Evolutionary conservation across 345 rosid genomes (phyloP).

Genomic region (Ceriops zippeliana): DNA sequence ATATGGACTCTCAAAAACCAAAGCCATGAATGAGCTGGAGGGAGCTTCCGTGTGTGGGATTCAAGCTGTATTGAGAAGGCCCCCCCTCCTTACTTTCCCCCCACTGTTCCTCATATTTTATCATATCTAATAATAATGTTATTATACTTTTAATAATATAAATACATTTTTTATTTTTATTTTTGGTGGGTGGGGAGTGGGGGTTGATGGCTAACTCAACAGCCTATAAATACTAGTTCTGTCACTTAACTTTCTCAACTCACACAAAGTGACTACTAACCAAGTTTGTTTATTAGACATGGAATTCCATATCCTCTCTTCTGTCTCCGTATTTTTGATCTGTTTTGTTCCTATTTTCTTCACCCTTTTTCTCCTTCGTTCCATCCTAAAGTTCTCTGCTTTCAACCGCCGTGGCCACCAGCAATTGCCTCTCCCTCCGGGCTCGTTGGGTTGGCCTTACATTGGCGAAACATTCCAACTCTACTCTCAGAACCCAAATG

Average conservation of each 20-base stretch:
- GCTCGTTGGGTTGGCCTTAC: constrained; percentile 81
- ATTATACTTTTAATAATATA: not conserved
- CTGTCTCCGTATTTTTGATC: constrained; percentile 9
- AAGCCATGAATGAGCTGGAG: constrained; percentile 43
- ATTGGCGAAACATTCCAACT: constrained; percentile 83
- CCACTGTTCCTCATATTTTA: not conserved
- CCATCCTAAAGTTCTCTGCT: constrained; percentile 24
- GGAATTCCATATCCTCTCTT: constrained; percentile 22
- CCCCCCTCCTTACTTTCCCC: not conserved
- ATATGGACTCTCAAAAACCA: not conserved
- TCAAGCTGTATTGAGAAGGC: constrained; percentile 47
- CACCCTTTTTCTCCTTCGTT: constrained; percentile 25
- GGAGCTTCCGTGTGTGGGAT: constrained; percentile 47
- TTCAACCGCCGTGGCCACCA: constrained; percentile 5
- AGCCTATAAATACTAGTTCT: constrained; percentile 31
- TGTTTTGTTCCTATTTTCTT: constrained; percentile 26
- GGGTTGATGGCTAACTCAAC: no score
- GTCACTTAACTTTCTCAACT: constrained; percentile 22
- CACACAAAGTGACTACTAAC: not conserved
- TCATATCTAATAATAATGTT: not conserved
- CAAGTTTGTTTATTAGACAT: constrained; percentile 6
- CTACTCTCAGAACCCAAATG: constrained; percentile 85
- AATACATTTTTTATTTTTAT: not conserved
- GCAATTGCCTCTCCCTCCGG: constrained; percentile 72
- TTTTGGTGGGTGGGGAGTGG: no score